These are phyloP conservation scores for Suillus paluster DNA, from an alignment of 768 basidiomycete species.

Conservation along the genomic window DNA sequence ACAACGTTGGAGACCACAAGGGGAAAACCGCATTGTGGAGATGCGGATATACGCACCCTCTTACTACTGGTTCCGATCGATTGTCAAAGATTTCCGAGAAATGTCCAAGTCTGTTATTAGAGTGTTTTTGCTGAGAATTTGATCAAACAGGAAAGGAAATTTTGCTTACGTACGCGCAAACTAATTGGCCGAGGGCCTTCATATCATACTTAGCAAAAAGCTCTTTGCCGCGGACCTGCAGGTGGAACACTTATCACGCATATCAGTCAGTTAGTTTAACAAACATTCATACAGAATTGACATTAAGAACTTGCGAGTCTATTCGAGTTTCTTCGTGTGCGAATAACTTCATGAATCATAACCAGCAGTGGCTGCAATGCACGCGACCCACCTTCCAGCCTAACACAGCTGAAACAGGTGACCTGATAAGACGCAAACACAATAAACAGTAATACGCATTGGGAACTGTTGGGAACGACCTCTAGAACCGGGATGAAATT, in stretches of 20 bases:
- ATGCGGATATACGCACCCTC: conserved; percentile 2
- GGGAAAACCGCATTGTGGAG: background rate
- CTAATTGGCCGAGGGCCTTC: too few relatives aligned
- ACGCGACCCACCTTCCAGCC: background rate
- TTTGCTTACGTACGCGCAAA: too few relatives aligned
- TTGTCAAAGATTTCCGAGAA: background rate
- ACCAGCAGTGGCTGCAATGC: background rate
- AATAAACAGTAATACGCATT: conserved; percentile 7
- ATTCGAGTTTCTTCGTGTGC: background rate
- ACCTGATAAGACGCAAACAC: conserved; percentile 1
- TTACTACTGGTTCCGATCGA: background rate
- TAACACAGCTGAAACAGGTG: conserved; percentile 3
- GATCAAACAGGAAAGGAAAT: too few relatives aligned
- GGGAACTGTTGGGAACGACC: too few relatives aligned
- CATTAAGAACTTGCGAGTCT: background rate
- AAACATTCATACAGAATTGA: background rate
- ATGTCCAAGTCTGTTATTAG: background rate
- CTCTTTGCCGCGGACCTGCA: background rate
- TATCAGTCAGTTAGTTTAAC: background rate
- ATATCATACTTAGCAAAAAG: too few relatives aligned
- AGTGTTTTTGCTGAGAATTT: too few relatives aligned
- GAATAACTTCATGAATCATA: conserved; percentile 5
- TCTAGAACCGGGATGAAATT: conserved; percentile 9
- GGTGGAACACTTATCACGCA: background rate
- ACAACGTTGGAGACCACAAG: background rate